Conservation (phyloP, 2,329 filamentous ascomycete genomes). For the Calonectria leucothoes region DNA sequence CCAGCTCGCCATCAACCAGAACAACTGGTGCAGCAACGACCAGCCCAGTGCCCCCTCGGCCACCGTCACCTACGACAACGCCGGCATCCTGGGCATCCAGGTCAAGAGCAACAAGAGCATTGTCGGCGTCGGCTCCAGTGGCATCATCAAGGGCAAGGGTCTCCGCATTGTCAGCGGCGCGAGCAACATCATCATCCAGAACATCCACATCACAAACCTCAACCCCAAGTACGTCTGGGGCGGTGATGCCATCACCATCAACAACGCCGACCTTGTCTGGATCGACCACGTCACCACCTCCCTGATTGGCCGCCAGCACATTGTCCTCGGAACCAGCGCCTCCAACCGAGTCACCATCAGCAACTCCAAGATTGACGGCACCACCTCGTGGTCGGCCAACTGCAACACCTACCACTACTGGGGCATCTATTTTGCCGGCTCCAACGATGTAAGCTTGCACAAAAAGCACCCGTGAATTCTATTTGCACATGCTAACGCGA, state of each 20-base stretch:
- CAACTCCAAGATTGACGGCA: constrained; percentile 68
- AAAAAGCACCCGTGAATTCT: fast-evolving
- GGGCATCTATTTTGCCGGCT: constrained; percentile 65
- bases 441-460: constrained; percentile 53
- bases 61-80: constrained; percentile 60
- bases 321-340: constrained; percentile 64
- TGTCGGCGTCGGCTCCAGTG: constrained; percentile 61
- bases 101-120: constrained; percentile 67
- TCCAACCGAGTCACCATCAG: constrained; percentile 67
- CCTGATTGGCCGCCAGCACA: constrained; percentile 68
- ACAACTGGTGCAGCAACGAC: constrained; percentile 69
- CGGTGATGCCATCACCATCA: constrained; percentile 65
- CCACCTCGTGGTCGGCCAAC: constrained; percentile 62
- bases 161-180: constrained; percentile 58
- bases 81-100: constrained; percentile 59
- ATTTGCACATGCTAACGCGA: neutral
- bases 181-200: constrained; percentile 69
- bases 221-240: constrained; percentile 70
- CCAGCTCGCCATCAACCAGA: constrained; percentile 69
- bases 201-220: constrained; percentile 63
- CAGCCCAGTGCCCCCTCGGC: constrained; percentile 58
- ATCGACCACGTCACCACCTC: constrained; percentile 66
- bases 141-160: constrained; percentile 69
- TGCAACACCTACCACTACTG: constrained; percentile 71
- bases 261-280: constrained; percentile 57